These are phyloP conservation scores for Prototheca stagnorum DNA, from an alignment of 163 green algal genomes.

Conservation along the genomic window DNA sequence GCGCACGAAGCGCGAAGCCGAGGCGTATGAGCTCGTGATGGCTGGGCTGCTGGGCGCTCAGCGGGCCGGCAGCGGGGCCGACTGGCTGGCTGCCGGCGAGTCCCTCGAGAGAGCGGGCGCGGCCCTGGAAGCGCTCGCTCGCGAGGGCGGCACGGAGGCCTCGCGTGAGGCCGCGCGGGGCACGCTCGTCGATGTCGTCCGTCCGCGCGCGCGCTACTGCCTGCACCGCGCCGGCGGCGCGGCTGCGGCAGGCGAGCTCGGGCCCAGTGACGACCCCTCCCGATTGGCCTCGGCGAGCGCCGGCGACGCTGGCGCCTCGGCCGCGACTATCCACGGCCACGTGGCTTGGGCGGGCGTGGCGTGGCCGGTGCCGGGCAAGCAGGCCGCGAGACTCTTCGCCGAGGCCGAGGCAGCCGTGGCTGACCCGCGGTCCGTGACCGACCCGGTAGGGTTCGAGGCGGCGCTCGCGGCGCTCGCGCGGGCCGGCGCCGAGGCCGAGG, in stretches of 20 bases:
- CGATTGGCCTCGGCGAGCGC: conserved; percentile 26
- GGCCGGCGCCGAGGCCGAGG: conserved; percentile 19
- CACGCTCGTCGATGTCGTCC: conserved; percentile 35
- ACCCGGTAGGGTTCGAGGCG: conserved; percentile 13
- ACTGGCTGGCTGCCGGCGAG: conserved; percentile 36
- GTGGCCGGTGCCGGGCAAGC: conserved; percentile 14
- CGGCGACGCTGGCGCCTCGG: conserved; percentile 22
- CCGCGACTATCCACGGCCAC: conserved; percentile 15
- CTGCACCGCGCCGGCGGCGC: neutral
- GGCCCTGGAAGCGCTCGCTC: conserved; percentile 16
- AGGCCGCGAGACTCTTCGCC: conserved; percentile 6
- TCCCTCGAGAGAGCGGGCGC: too few species aligned
- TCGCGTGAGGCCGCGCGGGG: neutral
- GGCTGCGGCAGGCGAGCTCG: neutral
- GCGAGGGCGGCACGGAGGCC: neutral
- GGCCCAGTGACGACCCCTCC: conserved; percentile 3
- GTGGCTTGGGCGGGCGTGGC: conserved; percentile 31
- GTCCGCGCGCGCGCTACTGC: conserved; percentile 40
- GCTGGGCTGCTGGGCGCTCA: conserved; percentile 14
- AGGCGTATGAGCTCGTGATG: conserved; percentile 54
- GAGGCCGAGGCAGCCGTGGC: conserved; percentile 7
- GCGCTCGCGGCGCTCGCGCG: conserved; percentile 30
- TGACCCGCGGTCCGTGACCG: conserved; percentile 19
- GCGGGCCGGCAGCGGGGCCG: neutral
- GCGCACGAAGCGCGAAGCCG: conserved; percentile 42